Evolutionary conservation across 2,329 filamentous ascomycete genomes (phyloP).

Genomic region (Botryosphaeria agaves): DNA sequence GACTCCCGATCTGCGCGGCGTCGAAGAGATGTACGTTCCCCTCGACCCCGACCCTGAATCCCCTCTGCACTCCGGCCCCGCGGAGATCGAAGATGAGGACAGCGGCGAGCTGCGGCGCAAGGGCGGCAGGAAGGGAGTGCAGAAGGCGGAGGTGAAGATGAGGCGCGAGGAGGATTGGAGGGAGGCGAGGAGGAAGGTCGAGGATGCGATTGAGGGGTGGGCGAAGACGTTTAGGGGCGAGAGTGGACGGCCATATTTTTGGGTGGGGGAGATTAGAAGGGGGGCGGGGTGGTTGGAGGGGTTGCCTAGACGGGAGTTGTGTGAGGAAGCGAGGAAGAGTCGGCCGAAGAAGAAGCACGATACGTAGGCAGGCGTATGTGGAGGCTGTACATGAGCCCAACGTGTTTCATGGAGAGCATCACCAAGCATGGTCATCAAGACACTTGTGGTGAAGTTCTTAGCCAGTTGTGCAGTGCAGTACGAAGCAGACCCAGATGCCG

Average conservation of each 20-base stretch:
- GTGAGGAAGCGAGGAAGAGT: conserved; percentile 50
- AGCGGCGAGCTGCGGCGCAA: conserved; percentile 11
- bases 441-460: no score
- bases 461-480: no score
- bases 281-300: conserved; percentile 43
- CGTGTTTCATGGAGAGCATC: no score
- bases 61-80: conserved; percentile 9
- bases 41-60: conserved; percentile 27
- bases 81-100: conserved; percentile 7
- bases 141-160: conserved; percentile 24
- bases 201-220: conserved; percentile 62
- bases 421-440: no score
- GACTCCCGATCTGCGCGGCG: conserved; percentile 68
- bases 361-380: conserved; percentile 9
- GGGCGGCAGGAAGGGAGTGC: conserved; percentile 11
- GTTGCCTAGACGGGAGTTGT: conserved; percentile 44
- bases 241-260: conserved; percentile 63
- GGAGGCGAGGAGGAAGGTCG: conserved; percentile 46
- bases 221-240: conserved; percentile 53
- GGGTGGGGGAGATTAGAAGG: conserved; percentile 55
- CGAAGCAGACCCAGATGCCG: no score
- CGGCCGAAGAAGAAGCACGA: conserved; percentile 35
- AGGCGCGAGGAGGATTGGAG: conserved; percentile 45
- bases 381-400: no score
- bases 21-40: conserved; percentile 67